phyloP scores from a whole-genome alignment of 805 yeast genomes.

The Barnettozyma sucrosica region DNA sequence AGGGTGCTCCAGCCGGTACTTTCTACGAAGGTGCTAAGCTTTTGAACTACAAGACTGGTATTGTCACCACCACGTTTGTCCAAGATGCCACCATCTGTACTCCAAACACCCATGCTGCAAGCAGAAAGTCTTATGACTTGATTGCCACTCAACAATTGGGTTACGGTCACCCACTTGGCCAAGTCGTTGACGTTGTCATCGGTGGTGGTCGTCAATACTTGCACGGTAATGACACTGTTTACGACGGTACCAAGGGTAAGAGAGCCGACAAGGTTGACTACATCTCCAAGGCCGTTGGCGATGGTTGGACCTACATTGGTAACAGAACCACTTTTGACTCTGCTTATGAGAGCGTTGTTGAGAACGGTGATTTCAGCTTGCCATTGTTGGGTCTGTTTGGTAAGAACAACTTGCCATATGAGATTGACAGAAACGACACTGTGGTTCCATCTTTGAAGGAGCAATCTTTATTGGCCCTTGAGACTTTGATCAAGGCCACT shows the following conservation, averaged over 20 bases:
- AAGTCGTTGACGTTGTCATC: slow-evolving; percentile 71
- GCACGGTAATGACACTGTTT: slow-evolving; percentile 40
- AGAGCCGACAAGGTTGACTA: slow-evolving; percentile 67
- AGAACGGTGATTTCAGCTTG: slow-evolving; percentile 50
- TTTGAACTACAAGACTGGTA: slow-evolving; percentile 74
- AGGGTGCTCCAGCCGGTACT: slow-evolving; percentile 71
- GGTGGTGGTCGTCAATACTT: slow-evolving; percentile 92
- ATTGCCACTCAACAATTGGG: slow-evolving; percentile 88
- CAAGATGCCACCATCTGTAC: slow-evolving; percentile 95
- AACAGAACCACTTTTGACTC: slow-evolving; percentile 52
- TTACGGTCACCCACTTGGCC: slow-evolving; percentile 62
- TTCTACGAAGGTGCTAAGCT: slow-evolving; percentile 81
- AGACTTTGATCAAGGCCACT: slow-evolving; percentile 60
- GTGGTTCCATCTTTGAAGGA: slow-evolving; percentile 73
- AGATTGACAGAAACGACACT: slow-evolving; percentile 59
- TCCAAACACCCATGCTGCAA: slow-evolving; percentile 71
- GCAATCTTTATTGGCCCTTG: slow-evolving; percentile 66
- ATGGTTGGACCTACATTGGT: slow-evolving; percentile 66
- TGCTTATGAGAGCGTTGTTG: slow-evolving; percentile 40
- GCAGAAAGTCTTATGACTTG: slow-evolving; percentile 67
- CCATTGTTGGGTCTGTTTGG: slow-evolving; percentile 77
- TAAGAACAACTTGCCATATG: slow-evolving; percentile 71
- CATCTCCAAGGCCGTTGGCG: slow-evolving; percentile 49
- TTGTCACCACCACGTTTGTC: slow-evolving; percentile 85
- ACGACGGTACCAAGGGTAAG: slow-evolving; percentile 41